Base-by-base conservation (phyloP, 306 rosid genomes). In the Fagus sylvatica region DNA sequence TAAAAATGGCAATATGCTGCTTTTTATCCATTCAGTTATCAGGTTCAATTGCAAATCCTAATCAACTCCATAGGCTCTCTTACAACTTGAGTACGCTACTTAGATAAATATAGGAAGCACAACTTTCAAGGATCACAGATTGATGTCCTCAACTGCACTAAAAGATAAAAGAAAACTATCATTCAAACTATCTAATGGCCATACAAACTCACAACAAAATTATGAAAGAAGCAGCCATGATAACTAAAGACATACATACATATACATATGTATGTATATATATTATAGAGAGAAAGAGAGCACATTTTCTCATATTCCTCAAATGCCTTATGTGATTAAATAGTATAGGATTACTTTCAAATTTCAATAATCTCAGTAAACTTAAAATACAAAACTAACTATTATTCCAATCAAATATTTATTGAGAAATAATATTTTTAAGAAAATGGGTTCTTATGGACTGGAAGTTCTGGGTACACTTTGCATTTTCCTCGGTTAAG, bases 1-100 rank as follows among this genome's bases (percentile, higher is more conserved):
- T 95, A 74, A 92, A 91, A 85, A 95, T 91, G 39, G 93, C 97
- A 87, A 95, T 81, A 80, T 93, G 93, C 39, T 75, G 84, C 85
- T 87, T 88, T 74, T 75, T 84, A 81, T 86, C 91, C 99, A 92
- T 92, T 83, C 78, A 59, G 46, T 82, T 76, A 61, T 77, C 55
- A 81, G 76, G 53, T 61, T 80, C n/a, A 66, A 76, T 76, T 1
- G 48, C n/a, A 33, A 74, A 69, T 74, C 57, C 71, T 76, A 51
- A 74, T 62, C 60, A 55, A 42, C 78, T 55, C 53, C 57, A 61
- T 34, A 61, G 30, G 77, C 53, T 69, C 76, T 39, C 77, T 70
- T 8, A 46, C 60, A 41, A 53, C 62, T 71, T 73, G 33, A 8
- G 68, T 12, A 57, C 2, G 49, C 32, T 6, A 46, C 17, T 19